Evolutionary conservation across 108 stramenopile species (phyloP).

Genomic region (Cyclotella cryptica): DNA sequence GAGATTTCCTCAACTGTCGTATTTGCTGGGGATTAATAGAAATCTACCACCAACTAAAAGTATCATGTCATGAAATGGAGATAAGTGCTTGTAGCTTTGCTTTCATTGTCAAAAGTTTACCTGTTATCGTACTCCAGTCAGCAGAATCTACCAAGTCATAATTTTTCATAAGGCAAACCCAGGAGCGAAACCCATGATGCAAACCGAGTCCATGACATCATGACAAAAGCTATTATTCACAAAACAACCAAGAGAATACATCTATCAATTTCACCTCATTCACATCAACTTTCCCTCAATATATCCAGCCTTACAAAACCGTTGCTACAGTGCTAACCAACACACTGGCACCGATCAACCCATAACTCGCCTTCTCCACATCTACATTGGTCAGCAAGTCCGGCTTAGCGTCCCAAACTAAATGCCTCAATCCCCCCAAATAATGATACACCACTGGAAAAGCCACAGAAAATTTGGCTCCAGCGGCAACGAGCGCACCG

Average conservation of each 20-base stretch:
- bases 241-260: not conserved
- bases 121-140: no score
- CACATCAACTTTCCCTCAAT: not conserved
- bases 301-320: slow-evolving; percentile 33
- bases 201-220: no score
- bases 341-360: slow-evolving; percentile 63
- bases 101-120: no score
- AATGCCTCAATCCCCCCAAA: slow-evolving; percentile 86
- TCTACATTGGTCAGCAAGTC: slow-evolving; percentile 71
- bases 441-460: slow-evolving; percentile 95
- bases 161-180: no score
- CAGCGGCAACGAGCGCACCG: slow-evolving; percentile 60
- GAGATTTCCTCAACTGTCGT: not conserved
- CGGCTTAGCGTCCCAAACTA: slow-evolving; percentile 78
- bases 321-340: slow-evolving; percentile 57
- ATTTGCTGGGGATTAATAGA: not conserved
- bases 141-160: no score
- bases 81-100: no score
- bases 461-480: slow-evolving; percentile 87
- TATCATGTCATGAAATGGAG: no score
- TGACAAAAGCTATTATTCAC: no score
- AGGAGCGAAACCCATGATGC: no score
- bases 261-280: not conserved
- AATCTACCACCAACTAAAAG: no score
- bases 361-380: slow-evolving; percentile 77